Base-by-base conservation (phyloP, 2,329 filamentous ascomycete species). In the Aspergillus sergii region DNA sequence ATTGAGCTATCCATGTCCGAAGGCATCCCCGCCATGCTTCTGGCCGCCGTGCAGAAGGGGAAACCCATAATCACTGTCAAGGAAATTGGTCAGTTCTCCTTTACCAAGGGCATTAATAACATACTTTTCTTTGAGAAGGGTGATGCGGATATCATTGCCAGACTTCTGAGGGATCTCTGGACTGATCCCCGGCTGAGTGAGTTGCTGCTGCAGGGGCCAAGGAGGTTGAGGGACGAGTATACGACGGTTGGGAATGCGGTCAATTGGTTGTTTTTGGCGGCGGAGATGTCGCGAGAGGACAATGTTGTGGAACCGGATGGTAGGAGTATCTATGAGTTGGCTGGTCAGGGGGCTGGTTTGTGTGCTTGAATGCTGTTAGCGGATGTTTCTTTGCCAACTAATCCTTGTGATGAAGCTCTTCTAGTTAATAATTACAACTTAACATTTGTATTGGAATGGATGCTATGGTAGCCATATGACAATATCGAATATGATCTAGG, bases 11-110 rank as follows among this genome's bases (percentile, higher is more conserved):
- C 51, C 34, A 28, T 57, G 16, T 54, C n/a, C 23, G 57, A 65
- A 8, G 63, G 63, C 1, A 55, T 63, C 23, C 60, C 63, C 6
- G 57, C 62, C 21, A 34, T 63, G 32, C 32, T 65, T 3, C 57
- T 65, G 2, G 46, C 45, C 14, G 59, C 60, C 3, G 30, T 62
- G 4, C 60, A 59, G 4, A 62, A 59, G 32, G 46, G 45, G 8
- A 54, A 41, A 11, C 56, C 56, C 12, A 30, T 62, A 6, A 32
- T 62, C 45, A 43, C 60, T 16, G n/a, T 16, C 30, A 46, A 21
- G 6, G 48, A 58, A 46, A 46, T 46, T 10, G n/a, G 43, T 36
- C 14, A 36, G 14, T 36, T 36, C 16, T 36, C 34, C 14, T 36
- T 36, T 36, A 36, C 34, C 14, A 36, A 36, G 14, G 34, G 6